A percentile compares a stretch with the other conserved stretches of the same genome.
Evolutionary conservation across 1,139 yeast species (phyloP).

Genomic region (Diutina mesorugosa): DNA sequence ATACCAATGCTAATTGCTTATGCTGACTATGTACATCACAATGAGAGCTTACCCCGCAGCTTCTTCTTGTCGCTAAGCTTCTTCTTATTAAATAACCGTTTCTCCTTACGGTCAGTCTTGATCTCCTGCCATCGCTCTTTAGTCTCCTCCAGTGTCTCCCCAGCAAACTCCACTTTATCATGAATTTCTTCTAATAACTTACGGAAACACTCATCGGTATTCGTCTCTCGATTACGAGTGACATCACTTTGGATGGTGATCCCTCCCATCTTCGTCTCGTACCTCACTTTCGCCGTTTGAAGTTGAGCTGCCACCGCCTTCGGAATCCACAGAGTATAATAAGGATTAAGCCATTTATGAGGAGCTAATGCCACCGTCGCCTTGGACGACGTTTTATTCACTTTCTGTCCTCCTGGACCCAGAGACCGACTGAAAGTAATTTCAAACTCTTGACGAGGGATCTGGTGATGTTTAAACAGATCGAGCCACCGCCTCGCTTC

Average conservation of each 20-base stretch:
- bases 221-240: slow-evolving; percentile 45
- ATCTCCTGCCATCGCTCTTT: slow-evolving; percentile 43
- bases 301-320: slow-evolving; percentile 33
- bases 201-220: slow-evolving; percentile 44
- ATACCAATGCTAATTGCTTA: too few species aligned
- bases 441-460: slow-evolving; percentile 41
- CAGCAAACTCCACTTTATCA: slow-evolving; percentile 31
- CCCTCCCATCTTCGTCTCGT: slow-evolving; percentile 44
- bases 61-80: slow-evolving; percentile 42
- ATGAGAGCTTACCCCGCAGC: slow-evolving; percentile 25
- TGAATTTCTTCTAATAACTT: slow-evolving; percentile 46
- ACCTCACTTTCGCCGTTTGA: slow-evolving; percentile 27
- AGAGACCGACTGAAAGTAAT: slow-evolving; percentile 60
- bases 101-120: slow-evolving; percentile 30
- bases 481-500: slow-evolving; percentile 35
- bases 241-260: slow-evolving; percentile 52
- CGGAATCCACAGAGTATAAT: slow-evolving; percentile 51
- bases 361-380: slow-evolving; percentile 50
- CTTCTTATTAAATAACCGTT: slow-evolving; percentile 39
- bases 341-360: slow-evolving; percentile 34
- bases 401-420: slow-evolving; percentile 96
- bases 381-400: slow-evolving; percentile 72
- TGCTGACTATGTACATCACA: not conserved
- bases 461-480: slow-evolving; percentile 14
- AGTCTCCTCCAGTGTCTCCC: slow-evolving; percentile 37